Evolutionary conservation across 1,139 yeast genomes (phyloP).

Genomic region (Yamadazyma mexicana): DNA sequence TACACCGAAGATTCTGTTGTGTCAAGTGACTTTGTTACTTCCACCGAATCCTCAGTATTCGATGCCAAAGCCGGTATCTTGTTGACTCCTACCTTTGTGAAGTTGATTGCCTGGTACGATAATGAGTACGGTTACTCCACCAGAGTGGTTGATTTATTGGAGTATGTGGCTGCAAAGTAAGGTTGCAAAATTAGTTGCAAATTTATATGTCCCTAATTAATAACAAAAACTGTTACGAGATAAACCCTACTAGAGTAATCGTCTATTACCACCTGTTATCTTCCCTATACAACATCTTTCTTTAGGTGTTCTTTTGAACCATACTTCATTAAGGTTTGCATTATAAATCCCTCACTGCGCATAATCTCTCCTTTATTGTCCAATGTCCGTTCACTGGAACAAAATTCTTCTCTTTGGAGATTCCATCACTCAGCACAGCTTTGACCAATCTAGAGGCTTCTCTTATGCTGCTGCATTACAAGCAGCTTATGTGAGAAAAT

Average conservation of each 20-base stretch:
- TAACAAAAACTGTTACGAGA: too few species aligned
- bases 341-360: too few species aligned
- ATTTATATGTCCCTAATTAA: too few species aligned
- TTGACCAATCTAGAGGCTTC: slow-evolving; percentile 37
- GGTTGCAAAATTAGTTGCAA: not conserved
- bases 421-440: slow-evolving; percentile 62
- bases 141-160: slow-evolving; percentile 75
- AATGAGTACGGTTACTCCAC: slow-evolving; percentile 82
- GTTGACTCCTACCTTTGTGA: slow-evolving; percentile 70
- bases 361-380: too few species aligned
- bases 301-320: too few species aligned
- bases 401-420: slow-evolving; percentile 67
- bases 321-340: too few species aligned
- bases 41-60: slow-evolving; percentile 68
- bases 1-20: slow-evolving; percentile 80
- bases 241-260: too few species aligned
- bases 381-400: slow-evolving; percentile 17
- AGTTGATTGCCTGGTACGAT: slow-evolving; percentile 80
- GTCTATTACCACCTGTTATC: too few species aligned
- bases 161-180: slow-evolving; percentile 49
- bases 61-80: slow-evolving; percentile 77
- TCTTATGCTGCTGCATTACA: slow-evolving; percentile 54
- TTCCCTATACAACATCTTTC: too few species aligned
- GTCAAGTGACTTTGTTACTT: slow-evolving; percentile 71
- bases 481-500: slow-evolving; percentile 44